Conservation (phyloP, 1,284 basidiomycete species). For the Papiliotrema nemorosa region DNA sequence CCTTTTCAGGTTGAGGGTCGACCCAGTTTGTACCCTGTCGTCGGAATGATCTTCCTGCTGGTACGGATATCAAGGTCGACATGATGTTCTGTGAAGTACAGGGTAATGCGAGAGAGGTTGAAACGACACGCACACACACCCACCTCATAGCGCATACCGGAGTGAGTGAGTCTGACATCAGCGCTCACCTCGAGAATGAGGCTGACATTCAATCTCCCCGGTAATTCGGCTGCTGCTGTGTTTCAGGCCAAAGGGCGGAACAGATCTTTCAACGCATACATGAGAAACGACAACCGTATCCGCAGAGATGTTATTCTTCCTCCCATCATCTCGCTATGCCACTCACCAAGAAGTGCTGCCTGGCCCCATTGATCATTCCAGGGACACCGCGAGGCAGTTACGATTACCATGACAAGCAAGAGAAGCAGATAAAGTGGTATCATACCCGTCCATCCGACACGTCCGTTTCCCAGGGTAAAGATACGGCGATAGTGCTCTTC, state of each 20-base stretch:
- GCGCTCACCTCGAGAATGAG: too few relatives aligned
- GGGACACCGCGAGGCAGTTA: constrained; percentile 26
- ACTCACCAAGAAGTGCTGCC: constrained; percentile 31
- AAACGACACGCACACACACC: too few relatives aligned
- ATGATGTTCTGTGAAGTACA: constrained; percentile 11
- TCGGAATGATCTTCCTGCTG: constrained; percentile 41
- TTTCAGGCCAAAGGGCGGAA: too few relatives aligned
- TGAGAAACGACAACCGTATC: too few relatives aligned
- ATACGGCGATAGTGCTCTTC: constrained; percentile 55
- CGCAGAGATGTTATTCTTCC: too few relatives aligned
- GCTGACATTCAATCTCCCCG: too few relatives aligned
- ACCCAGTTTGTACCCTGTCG: constrained; percentile 42
- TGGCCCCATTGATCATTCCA: constrained; percentile 18
- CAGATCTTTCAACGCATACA: too few relatives aligned
- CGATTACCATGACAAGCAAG: constrained; percentile 7
- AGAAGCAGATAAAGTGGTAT: constrained; percentile 27
- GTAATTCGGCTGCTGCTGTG: too few relatives aligned
- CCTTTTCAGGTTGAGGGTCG: constrained; percentile 46
- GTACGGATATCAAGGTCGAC: constrained; percentile 34
- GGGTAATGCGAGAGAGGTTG: neutral
- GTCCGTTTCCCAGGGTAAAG: constrained; percentile 10
- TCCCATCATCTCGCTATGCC: constrained; percentile 8
- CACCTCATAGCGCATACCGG: too few relatives aligned
- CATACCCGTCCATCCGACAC: constrained; percentile 29
- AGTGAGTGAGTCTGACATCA: too few relatives aligned